Evolutionary conservation across 805 yeast species (phyloP), one percentile per base, ranked within the genome.

Genomic region (Nakazawaea populi): DNA sequence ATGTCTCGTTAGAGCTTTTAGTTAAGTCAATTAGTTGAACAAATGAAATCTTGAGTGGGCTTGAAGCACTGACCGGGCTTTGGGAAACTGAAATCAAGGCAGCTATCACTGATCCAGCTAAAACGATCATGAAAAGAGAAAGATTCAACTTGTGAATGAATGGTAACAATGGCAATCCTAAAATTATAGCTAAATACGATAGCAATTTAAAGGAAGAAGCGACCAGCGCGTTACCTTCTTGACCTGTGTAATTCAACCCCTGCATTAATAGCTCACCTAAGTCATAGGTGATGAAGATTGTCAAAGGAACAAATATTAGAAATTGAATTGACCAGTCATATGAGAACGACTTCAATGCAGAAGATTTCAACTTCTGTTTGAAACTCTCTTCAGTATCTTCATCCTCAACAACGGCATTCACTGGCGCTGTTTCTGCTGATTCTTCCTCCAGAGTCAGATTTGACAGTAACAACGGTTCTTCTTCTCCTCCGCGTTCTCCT

Each of bases 301-400:
- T 68, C 11, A 85, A 48, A 2, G 97, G 96, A 11, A 85, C 88
- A 14, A 85, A 62, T 1, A 83, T 54, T 34, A 87, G 56, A 59
- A 79, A 89, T 63, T 90, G 96, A 14, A 88, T 56, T 12, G 84
- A 74, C 96, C 97, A 90, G 59, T 86, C 96, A 60, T 85, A 88
- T 40, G 83, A 77, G 44, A 77, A 75, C 4, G 81, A 77, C 46
- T 69, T 72, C 38, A 66, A 50, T 7, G 71, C 71, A 4, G 66
- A 59, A 1, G 53, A 51, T 45, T 64, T 63, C 44, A 66, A 52
- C 10, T 59, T 59, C 12, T 59, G 61, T 31, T 59, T 47, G 47
- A 57, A 61, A 1, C 64, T 57, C 0, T 55, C 62, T 40, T 58
- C 62, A 1, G 65, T 56, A 47, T 68, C 70, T 48, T 61, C 68